Evolutionary conservation across 78 protist genomes (phyloP).

Genomic region (Dictyostelium citrinum): DNA sequence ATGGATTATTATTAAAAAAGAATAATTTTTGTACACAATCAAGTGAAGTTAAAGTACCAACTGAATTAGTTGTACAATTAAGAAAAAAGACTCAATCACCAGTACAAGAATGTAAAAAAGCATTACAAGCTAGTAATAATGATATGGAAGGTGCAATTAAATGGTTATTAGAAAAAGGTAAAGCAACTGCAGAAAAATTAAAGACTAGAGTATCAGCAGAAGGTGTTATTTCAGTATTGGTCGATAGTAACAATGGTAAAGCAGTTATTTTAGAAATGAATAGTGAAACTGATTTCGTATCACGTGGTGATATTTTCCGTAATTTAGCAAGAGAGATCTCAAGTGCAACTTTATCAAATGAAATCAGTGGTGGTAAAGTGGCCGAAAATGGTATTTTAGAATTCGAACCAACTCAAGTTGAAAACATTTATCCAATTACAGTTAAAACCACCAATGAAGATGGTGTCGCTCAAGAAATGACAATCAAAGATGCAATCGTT

Average conservation of each 20-base stretch:
- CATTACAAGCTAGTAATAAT: constrained; percentile 5
- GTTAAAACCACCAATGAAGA: not conserved
- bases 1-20: not conserved
- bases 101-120: constrained; percentile 47
- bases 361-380: not conserved
- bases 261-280: constrained; percentile 54
- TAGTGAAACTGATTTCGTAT: constrained; percentile 73
- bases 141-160: constrained; percentile 19
- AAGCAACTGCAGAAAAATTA: constrained; percentile 42
- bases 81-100: constrained; percentile 60
- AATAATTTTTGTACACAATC: not conserved
- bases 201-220: constrained; percentile 30
- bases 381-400: not conserved
- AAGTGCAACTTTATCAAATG: not conserved
- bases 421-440: not conserved
- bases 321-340: constrained; percentile 3
- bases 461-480: not conserved
- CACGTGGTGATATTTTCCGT: constrained; percentile 60
- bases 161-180: constrained; percentile 73
- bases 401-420: not conserved
- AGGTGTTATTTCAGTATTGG: constrained; percentile 37
- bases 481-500: not conserved
- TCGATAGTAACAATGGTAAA: not conserved
- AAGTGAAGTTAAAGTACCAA: constrained; percentile 32
- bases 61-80: constrained; percentile 20